Evolutionary conservation across 805 yeast species (phyloP), one percentile per base, ranked within the genome.

Genomic region (Osmozyma mogii): DNA sequence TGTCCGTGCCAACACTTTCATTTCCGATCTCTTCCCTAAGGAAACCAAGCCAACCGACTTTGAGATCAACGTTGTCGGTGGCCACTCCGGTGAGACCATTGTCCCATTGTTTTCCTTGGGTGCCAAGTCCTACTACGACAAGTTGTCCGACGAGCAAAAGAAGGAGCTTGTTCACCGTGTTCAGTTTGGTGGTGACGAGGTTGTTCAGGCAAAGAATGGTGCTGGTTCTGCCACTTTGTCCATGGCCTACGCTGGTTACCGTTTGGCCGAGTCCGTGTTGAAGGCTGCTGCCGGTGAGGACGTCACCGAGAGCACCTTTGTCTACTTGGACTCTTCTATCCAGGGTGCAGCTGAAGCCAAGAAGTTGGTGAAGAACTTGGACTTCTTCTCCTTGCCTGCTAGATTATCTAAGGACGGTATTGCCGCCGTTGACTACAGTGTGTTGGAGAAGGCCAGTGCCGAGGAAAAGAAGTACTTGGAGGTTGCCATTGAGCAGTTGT

Each of bases 81-180:
- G 96, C 30, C 96, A 87, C 68, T 84, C 95, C 18, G 96, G 96
- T 41, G 89, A 81, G 52, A 87, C 96, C 28, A 87, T 87, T 51
- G 92, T 87, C 24, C 96, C 96, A 31, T 68, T 87, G 43, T 73
- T 79, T 54, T 71, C 87, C 22, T 37, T 61, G 20, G 60, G 66
- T 26, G 49, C 68, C 30, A 50, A 48, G 40, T 15, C 44, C 6
- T 54, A 44, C 44, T 62, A 45, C 43, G 48, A 52, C 28, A 61
- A 60, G 40, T 61, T 64, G 48, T 38, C 52, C 9, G 50, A 29
- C 4, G 53, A 51, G 26, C 44, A 52, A 50, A 51, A 45, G 49
- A 47, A 49, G 63, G 54, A 45, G 20, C 61, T 64, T 44, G 45
- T 63, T 34, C 49, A 60, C 47, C 50, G 70, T 40, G 70, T 64